Evolutionary conservation across 2,329 filamentous ascomycete genomes (phyloP).

Genomic region (Pseudodiploospora longispora): DNA sequence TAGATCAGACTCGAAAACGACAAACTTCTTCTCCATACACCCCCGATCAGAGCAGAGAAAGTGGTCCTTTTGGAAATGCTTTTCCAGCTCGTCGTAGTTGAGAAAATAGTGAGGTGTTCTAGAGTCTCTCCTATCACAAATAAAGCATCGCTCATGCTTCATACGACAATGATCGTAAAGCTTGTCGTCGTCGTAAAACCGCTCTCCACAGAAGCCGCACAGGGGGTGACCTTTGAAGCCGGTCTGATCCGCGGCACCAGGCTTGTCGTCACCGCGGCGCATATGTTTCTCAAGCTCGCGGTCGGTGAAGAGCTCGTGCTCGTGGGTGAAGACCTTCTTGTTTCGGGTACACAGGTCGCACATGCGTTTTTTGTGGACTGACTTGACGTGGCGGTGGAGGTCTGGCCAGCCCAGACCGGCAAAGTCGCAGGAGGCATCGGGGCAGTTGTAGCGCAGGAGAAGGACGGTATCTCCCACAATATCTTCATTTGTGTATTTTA

Average conservation of each 20-base stretch:
- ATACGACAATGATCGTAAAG: conserved; percentile 88
- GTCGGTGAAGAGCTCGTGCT: conserved; percentile 84
- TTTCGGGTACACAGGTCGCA: conserved; percentile 85
- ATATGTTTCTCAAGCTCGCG: conserved; percentile 81
- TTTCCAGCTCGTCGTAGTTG: conserved; percentile 78
- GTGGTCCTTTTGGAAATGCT: conserved; percentile 82
- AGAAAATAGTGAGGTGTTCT: conserved; percentile 82
- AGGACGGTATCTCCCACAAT: conserved; percentile 88
- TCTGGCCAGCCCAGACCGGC: conserved; percentile 62
- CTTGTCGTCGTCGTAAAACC: conserved; percentile 95
- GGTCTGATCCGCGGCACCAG: conserved; percentile 83
- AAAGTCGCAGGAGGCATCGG: conserved; percentile 70
- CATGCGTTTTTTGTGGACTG: conserved; percentile 77
- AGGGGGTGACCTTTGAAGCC: conserved; percentile 94
- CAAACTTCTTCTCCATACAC: conserved; percentile 94
- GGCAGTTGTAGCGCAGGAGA: conserved; percentile 89
- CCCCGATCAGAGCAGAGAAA: conserved; percentile 77
- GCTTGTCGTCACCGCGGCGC: conserved; percentile 81
- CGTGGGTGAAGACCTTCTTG: conserved; percentile 98
- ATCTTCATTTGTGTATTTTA: conserved; percentile 80
- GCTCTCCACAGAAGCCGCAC: conserved; percentile 82
- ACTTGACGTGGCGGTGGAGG: conserved; percentile 68
- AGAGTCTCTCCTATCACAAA: conserved; percentile 69
- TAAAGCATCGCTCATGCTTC: conserved; percentile 89
- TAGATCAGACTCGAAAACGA: conserved; percentile 91